phyloP scores from a whole-genome alignment of 2,329 filamentous ascomycete genomes.

The Fusarium dimerum region DNA sequence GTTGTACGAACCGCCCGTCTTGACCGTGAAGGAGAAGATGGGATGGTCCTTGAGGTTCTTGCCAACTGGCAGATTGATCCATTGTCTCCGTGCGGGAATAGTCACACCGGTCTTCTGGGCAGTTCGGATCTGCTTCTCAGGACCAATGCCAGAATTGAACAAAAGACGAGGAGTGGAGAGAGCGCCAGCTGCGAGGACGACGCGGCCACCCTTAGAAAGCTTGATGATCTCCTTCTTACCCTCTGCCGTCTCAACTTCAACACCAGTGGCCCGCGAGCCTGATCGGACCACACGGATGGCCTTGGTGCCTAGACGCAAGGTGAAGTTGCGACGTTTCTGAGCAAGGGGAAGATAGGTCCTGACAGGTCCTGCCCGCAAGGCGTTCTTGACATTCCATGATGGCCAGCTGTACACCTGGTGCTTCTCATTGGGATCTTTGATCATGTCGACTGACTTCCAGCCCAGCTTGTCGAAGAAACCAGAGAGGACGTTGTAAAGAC shows the following conservation, averaged over 20 bases:
- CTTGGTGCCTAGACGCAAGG: slow-evolving; percentile 62
- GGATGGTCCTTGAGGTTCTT: slow-evolving; percentile 57
- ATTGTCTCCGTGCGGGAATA: slow-evolving; percentile 50
- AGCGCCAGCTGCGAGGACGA: slow-evolving; percentile 66
- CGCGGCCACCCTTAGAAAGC: slow-evolving; percentile 59
- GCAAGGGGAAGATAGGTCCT: slow-evolving; percentile 69
- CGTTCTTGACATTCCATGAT: slow-evolving; percentile 66
- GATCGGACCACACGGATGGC: slow-evolving; percentile 64
- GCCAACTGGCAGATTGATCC: slow-evolving; percentile 60
- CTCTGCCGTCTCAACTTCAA: slow-evolving; percentile 60
- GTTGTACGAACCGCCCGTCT: slow-evolving; percentile 19
- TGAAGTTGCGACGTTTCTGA: slow-evolving; percentile 61
- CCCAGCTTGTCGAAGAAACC: slow-evolving; percentile 60
- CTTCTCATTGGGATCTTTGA: slow-evolving; percentile 61
- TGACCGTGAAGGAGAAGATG: slow-evolving; percentile 35
- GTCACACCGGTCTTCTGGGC: slow-evolving; percentile 51
- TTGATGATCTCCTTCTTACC: slow-evolving; percentile 58
- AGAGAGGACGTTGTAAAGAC: slow-evolving; percentile 63
- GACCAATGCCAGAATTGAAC: slow-evolving; percentile 61
- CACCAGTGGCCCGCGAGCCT: slow-evolving; percentile 61
- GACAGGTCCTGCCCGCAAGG: slow-evolving; percentile 68
- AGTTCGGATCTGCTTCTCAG: slow-evolving; percentile 56
- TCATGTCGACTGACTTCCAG: slow-evolving; percentile 64
- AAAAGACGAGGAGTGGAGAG: slow-evolving; percentile 69
- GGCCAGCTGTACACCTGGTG: slow-evolving; percentile 65